Conservation (phyloP, 1,284 basidiomycete species). For the Leccinum griseonigrum region DNA sequence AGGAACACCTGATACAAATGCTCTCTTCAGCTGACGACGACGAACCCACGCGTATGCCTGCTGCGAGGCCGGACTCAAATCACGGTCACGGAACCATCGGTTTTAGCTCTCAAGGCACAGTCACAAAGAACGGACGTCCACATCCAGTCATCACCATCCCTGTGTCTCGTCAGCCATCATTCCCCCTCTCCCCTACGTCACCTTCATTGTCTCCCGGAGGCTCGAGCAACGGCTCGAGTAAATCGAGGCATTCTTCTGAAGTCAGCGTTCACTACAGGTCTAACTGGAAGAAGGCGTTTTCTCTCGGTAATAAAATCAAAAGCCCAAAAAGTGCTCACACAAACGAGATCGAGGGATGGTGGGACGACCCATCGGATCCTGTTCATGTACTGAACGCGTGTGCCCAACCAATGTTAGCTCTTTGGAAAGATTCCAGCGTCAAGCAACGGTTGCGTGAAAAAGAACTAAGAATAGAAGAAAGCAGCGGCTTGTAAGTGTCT, state of each 20-base stretch:
- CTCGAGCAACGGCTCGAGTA: slow-evolving; percentile 33
- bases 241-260: slow-evolving; percentile 43
- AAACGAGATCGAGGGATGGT: slow-evolving; percentile 74
- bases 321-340: slow-evolving; percentile 64
- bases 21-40: slow-evolving; percentile 59
- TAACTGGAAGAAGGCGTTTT: slow-evolving; percentile 73
- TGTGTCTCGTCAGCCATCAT: slow-evolving; percentile 32
- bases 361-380: slow-evolving; percentile 79
- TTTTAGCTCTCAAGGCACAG: slow-evolving; percentile 3
- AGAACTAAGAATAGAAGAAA: slow-evolving; percentile 69
- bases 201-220: slow-evolving; percentile 34
- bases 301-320: slow-evolving; percentile 55
- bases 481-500: slow-evolving; percentile 71
- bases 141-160: slow-evolving; percentile 50
- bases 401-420: slow-evolving; percentile 59
- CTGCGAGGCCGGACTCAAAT: slow-evolving; percentile 35
- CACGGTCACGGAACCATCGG: slow-evolving; percentile 24
- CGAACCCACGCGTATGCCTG: slow-evolving; percentile 49
- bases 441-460: slow-evolving; percentile 58
- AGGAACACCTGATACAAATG: slow-evolving; percentile 60
- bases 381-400: slow-evolving; percentile 66
- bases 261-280: slow-evolving; percentile 59
- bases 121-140: slow-evolving; percentile 41
- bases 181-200: slow-evolving; percentile 36
- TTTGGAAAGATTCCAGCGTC: slow-evolving; percentile 71